A percentile compares a stretch with the other conserved stretches of the same genome.
Evolutionary conservation across 2,329 filamentous ascomycete species (phyloP).

Genomic region (Cordyceps militaris): DNA sequence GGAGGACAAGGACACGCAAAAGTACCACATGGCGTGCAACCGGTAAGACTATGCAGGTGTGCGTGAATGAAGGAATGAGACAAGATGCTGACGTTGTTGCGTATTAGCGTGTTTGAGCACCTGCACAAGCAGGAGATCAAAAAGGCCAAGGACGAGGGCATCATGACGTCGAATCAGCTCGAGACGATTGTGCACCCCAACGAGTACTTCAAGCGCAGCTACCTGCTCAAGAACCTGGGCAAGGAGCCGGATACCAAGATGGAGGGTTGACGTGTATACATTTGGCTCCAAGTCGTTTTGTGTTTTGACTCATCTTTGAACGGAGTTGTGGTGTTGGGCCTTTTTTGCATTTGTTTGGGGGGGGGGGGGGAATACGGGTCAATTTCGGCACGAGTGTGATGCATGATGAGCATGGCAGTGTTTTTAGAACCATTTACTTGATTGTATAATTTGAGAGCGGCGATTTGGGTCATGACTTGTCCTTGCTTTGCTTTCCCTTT

Average conservation of each 20-base stretch:
- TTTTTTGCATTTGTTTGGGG: too few relatives aligned
- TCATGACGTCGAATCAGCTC: conserved; percentile 66
- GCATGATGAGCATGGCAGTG: too few relatives aligned
- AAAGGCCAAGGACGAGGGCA: conserved; percentile 65
- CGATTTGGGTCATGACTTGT: too few relatives aligned
- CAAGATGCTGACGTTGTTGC: conserved; percentile 1
- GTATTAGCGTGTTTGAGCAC: conserved; percentile 71
- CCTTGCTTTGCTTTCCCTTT: too few relatives aligned
- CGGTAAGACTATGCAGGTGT: conserved; percentile 55
- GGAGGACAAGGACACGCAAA: conserved; percentile 81
- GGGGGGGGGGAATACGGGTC: too few relatives aligned
- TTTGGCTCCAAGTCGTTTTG: too few relatives aligned
- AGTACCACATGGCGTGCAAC: conserved; percentile 95
- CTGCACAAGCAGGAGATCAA: conserved; percentile 73
- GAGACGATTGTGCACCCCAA: conserved; percentile 98
- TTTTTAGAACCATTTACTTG: too few relatives aligned
- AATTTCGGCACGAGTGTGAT: too few relatives aligned
- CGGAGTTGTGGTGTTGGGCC: too few relatives aligned
- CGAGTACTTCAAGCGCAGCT: conserved; percentile 95
- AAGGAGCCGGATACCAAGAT: conserved; percentile 51
- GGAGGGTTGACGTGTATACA: conserved; percentile 39
- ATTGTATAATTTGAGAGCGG: too few relatives aligned
- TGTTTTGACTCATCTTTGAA: too few relatives aligned
- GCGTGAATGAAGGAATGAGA: conserved; percentile 11
- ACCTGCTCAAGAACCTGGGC: conserved; percentile 72